Conservation (phyloP, 331 rosid genomes). For the Ulmus americana region DNA sequence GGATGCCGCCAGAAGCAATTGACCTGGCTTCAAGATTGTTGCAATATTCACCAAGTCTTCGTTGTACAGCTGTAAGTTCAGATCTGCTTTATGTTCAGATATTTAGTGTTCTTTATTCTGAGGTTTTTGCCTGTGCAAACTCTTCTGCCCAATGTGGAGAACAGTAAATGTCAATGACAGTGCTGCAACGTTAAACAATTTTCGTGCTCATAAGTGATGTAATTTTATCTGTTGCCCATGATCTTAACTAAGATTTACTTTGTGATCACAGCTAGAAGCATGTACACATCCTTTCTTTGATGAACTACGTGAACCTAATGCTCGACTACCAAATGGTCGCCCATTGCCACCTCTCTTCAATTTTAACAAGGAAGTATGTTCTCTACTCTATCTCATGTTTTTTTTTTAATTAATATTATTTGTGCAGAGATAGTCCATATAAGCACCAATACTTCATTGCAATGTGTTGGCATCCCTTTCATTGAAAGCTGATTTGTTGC, state of each 20-base stretch:
- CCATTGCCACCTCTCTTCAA: conserved; percentile 77
- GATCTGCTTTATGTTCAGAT: background rate
- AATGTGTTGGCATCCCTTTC: background rate
- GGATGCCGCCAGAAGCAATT: conserved; percentile 96
- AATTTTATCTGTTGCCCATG: background rate
- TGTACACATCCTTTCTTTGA: conserved; percentile 94
- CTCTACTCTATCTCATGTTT: conserved; percentile 14
- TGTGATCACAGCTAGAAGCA: conserved; percentile 74
- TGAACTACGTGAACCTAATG: conserved; percentile 80
- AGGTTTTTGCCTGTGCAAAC: background rate
- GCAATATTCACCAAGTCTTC: conserved; percentile 91
- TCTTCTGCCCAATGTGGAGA: background rate
- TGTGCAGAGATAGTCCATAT: background rate
- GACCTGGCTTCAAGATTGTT: conserved; percentile 86
- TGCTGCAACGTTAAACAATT: background rate
- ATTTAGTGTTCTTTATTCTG: background rate
- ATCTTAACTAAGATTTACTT: conserved; percentile 17
- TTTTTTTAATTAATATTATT: too few species aligned
- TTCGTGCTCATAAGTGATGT: background rate
- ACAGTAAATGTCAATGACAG: background rate
- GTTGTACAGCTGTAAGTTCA: conserved; percentile 85
- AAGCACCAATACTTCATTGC: background rate
- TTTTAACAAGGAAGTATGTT: conserved; percentile 83
- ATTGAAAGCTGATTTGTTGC: background rate
- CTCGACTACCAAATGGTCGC: conserved; percentile 80